These are phyloP conservation scores for Clitoria ternatea DNA, from an alignment of 306 rosid species.

Conservation along the genomic window DNA sequence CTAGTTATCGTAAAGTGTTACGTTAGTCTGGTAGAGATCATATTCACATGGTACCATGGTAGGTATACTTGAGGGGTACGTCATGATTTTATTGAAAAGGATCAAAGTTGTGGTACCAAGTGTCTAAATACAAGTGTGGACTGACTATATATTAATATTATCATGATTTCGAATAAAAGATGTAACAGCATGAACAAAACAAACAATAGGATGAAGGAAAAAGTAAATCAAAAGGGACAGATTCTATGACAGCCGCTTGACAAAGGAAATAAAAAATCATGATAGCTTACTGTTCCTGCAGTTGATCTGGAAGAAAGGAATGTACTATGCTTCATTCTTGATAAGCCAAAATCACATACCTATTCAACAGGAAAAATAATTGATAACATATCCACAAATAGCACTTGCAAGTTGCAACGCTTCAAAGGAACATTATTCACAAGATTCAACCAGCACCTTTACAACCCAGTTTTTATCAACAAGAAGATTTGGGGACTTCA, in stretches of 20 bases:
- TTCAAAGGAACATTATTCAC: background rate
- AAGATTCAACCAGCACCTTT: constrained; percentile 56
- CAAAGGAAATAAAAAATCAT: constrained; percentile 17
- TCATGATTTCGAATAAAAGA: too few species aligned
- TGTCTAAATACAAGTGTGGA: too few species aligned
- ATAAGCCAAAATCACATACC: constrained; percentile 98
- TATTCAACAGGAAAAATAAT: constrained; percentile 26
- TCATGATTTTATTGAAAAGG: background rate
- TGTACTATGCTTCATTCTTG: constrained; percentile 89
- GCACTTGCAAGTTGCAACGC: background rate
- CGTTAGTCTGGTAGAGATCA: too few species aligned
- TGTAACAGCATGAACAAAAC: background rate
- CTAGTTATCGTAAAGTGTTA: too few species aligned
- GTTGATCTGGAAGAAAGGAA: constrained; percentile 97
- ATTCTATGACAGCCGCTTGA: background rate
- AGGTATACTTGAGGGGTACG: too few species aligned
- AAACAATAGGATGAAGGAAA: constrained; percentile 2
- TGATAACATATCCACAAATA: constrained; percentile 24
- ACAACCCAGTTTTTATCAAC: constrained; percentile 97
- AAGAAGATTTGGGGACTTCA: constrained; percentile 98
- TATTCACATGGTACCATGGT: too few species aligned
- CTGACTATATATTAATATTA: too few species aligned
- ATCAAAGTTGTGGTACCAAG: too few species aligned
- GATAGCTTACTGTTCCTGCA: constrained; percentile 87
- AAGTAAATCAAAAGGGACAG: background rate